A percentile compares a stretch with the other conserved stretches of the same genome.
Evolutionary conservation across 192 early-diverging fungal genomes (phyloP).

Genomic region (Phycomyces blakesleeanus): DNA sequence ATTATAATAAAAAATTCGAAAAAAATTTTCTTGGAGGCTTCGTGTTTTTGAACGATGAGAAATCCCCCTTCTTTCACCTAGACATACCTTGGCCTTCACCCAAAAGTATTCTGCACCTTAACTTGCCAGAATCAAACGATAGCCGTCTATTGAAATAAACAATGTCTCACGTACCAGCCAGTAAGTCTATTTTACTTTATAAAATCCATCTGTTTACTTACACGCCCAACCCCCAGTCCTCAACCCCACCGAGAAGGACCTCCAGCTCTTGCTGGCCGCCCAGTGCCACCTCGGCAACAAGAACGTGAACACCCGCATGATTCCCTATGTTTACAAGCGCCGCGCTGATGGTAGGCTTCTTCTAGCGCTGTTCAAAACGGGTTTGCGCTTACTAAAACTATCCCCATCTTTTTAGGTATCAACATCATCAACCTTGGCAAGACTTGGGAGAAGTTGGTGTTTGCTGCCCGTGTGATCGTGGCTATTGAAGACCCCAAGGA

Average conservation of each 20-base stretch:
- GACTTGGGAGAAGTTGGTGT: slow-evolving; percentile 98
- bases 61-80: slow-evolving; percentile 1
- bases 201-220: not conserved
- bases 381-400: not conserved
- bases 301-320: slow-evolving; percentile 94
- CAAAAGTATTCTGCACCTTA: slow-evolving; percentile 1
- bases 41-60: not conserved
- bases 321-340: slow-evolving; percentile 92
- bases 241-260: slow-evolving; percentile 84
- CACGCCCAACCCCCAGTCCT: slow-evolving; percentile 45
- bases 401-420: slow-evolving; percentile 57
- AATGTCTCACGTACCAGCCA: no score
- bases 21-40: not conserved
- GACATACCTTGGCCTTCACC: slow-evolving; percentile 1
- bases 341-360: slow-evolving; percentile 74
- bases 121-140: slow-evolving; percentile 4
- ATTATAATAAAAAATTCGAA: not conserved
- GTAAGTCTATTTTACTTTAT: not conserved
- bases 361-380: not conserved
- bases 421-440: slow-evolving; percentile 98
- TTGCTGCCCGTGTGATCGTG: slow-evolving; percentile 96
- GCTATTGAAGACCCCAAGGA: slow-evolving; percentile 98
- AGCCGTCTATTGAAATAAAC: slow-evolving; percentile 4
- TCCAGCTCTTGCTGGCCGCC: slow-evolving; percentile 90
- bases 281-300: slow-evolving; percentile 96